phyloP scores from a whole-genome alignment of 1,139 yeast genomes.

The Yarrowia galli region DNA sequence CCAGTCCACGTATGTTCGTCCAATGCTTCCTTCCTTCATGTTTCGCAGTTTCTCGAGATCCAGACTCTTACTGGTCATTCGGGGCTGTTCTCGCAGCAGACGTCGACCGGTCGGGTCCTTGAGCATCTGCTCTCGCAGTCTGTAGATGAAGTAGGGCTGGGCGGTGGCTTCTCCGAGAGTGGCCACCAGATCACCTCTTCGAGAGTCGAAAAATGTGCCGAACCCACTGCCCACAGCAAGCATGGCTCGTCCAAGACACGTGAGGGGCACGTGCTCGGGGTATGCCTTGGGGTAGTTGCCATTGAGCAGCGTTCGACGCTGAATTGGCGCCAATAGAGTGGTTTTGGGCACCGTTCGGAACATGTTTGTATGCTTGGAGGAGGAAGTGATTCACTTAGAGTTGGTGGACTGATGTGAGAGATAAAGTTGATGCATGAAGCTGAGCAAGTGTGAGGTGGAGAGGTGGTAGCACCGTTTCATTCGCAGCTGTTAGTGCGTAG shows the following conservation, averaged over 20 bases:
- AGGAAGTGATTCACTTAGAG: background rate
- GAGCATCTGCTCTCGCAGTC: slow-evolving; percentile 76
- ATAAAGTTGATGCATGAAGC: slow-evolving; percentile 22
- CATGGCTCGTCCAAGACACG: slow-evolving; percentile 64
- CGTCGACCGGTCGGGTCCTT: slow-evolving; percentile 76
- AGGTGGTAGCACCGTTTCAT: background rate
- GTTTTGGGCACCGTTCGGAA: slow-evolving; percentile 27
- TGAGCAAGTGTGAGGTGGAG: background rate
- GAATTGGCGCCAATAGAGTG: slow-evolving; percentile 8
- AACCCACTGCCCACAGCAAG: slow-evolving; percentile 78
- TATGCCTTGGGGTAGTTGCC: slow-evolving; percentile 51
- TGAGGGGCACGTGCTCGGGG: slow-evolving; percentile 83
- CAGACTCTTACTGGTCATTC: slow-evolving; percentile 77
- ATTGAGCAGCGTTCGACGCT: slow-evolving; percentile 23
- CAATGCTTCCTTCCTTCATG: slow-evolving; percentile 77
- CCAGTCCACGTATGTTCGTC: slow-evolving; percentile 81
- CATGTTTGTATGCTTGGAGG: background rate
- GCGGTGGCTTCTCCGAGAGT: slow-evolving; percentile 95
- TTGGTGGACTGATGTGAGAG: slow-evolving; percentile 33
- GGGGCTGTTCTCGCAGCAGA: slow-evolving; percentile 78
- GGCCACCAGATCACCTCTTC: slow-evolving; percentile 77
- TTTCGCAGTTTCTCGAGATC: slow-evolving; percentile 66
- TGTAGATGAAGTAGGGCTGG: slow-evolving; percentile 66
- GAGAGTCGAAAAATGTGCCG: slow-evolving; percentile 84
- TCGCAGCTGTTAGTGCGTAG: too few relatives aligned